A percentile compares a stretch with the other conserved stretches of the same genome.
phyloP scores from a whole-genome alignment of 1,284 basidiomycete species.

The Fomes fomentarius region DNA sequence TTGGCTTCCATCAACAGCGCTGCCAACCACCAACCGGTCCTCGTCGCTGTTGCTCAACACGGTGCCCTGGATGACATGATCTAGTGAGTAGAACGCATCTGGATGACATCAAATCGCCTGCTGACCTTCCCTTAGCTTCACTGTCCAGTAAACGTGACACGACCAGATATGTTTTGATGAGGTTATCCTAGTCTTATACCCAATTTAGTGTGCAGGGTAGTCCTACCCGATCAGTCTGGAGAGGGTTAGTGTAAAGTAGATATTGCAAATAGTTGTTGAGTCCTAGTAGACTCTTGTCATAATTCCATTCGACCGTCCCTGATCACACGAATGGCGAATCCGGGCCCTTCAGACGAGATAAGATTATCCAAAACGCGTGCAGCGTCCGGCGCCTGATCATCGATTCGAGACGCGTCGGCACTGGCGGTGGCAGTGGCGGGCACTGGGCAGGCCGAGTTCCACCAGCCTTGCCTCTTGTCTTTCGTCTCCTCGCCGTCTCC shows the following conservation, averaged over 20 bases:
- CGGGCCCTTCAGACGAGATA: too few relatives aligned
- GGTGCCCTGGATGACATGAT: constrained; percentile 52
- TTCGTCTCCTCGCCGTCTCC: background rate
- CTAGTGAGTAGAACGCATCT: constrained; percentile 37
- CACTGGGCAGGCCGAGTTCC: background rate
- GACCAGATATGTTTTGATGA: background rate
- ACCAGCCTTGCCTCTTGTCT: background rate
- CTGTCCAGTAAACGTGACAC: background rate
- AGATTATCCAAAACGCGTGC: too few relatives aligned
- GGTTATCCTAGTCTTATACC: too few relatives aligned
- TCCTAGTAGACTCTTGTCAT: too few relatives aligned
- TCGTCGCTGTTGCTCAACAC: constrained; percentile 56
- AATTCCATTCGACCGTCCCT: too few relatives aligned
- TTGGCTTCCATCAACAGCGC: constrained; percentile 58
- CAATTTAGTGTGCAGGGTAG: too few relatives aligned
- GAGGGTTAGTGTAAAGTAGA: too few relatives aligned
- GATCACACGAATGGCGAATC: too few relatives aligned
- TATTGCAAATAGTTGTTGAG: too few relatives aligned
- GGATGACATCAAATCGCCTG: background rate
- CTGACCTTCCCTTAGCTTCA: constrained; percentile 5
- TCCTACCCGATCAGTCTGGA: too few relatives aligned
- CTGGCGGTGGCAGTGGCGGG: background rate
- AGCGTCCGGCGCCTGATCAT: constrained; percentile 8
- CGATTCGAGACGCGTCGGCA: background rate
- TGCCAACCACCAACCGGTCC: constrained; percentile 67